Base-by-base conservation (phyloP, 129 eudicot species). In the Apium graveolens region DNA sequence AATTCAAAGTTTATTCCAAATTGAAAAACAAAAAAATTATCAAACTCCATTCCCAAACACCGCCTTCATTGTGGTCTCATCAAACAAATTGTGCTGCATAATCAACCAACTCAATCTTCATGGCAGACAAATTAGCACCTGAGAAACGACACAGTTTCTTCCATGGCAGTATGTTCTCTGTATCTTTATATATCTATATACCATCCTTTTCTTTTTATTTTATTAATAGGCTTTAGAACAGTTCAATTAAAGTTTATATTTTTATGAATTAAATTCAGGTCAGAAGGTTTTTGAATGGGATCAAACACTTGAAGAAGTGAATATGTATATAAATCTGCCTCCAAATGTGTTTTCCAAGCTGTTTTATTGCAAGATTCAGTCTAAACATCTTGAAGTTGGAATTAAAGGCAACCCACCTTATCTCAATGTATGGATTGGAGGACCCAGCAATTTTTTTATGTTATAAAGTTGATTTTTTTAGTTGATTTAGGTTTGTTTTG, bases 71-170 rank as follows among this genome's bases (percentile, higher is more conserved):
- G 21, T 17, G 1, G 12, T 34, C 26, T 9, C 26, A 34, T 20
- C 27, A 18, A n/a, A 68, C 38, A 68, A 44, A 12, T 44, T 44
- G 48, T 44, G 48, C 48, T 11, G 16, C 48, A 44, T 2, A 44
- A 44, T 11, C 3, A 44, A 31, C 14, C 27, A 31, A 65, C 70
- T 10, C 72, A 31, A 39, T 70, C n/a, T 18, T 46, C 73, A 93
- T 95, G 98, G 97, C 97, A 78, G 98, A 95, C 86, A 95, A 95
- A 82, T 82, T 95, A 70, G 98, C 94, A 72, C 94, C 98, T 24
- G 97, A 90, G 76, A 90, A 90, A 70, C 90, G 91, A 3, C 97
- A 95, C 89, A 83, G 85, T 81, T 95, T 91, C 78, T 60, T 84
- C 74, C 98, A 95, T 53, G 91, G 86, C 44, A 88, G 98, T 95